Evolutionary conservation across 208 protist genomes (phyloP), one percentile per base, ranked within the genome.

Genomic region (Leishmania arabica): DNA sequence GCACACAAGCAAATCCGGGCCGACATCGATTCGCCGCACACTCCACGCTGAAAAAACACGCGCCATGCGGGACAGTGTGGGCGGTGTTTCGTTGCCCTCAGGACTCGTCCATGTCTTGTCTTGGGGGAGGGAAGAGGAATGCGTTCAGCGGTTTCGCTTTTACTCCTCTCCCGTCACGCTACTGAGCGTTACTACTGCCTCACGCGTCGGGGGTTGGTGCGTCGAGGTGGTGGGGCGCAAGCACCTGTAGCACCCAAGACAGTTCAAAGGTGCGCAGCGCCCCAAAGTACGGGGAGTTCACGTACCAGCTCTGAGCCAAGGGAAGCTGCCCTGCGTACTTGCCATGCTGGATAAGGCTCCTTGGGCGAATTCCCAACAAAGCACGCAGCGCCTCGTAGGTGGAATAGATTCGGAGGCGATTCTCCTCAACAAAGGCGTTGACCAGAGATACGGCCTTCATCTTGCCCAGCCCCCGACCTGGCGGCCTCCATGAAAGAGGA

Each of bases 401-500:
- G 40, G 85, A 91, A 42, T 85, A 77, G 9, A 98, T 75, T 15
- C 92, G 92, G 8, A 86, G 62, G 1, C 91, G 83, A 77, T 98
- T 96, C 78, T 94, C 92, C 60, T 94, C 90, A 21, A 98, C 90
- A 91, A 98, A 98, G 68, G 94, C 89, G 78, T 96, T 96, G 15
- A 86, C 90, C 49, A 96, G 86, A 11, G 79, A 81, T 1, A 98
- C 93, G 3, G 93, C 95, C 31, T 92, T 89, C 60, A 94, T 62
- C 53, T 84, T 84, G 7, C 88, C 86, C 31, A 93, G 76, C 24
- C 45, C 51, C 1, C 83, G 82, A 9, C 85, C 66, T 1, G 95
- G 92, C 8, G 91, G 92, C 40, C 68, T 79, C 95, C 93, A 96
- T 60, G 42, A 24, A 19, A 66, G 51, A 9, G 34, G 1, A 1